A percentile compares a stretch with the other conserved stretches of the same genome.
These are phyloP conservation scores for Penicillium fimorum DNA, from an alignment of 495 filamentous ascomycete genomes.

Conservation along the genomic window DNA sequence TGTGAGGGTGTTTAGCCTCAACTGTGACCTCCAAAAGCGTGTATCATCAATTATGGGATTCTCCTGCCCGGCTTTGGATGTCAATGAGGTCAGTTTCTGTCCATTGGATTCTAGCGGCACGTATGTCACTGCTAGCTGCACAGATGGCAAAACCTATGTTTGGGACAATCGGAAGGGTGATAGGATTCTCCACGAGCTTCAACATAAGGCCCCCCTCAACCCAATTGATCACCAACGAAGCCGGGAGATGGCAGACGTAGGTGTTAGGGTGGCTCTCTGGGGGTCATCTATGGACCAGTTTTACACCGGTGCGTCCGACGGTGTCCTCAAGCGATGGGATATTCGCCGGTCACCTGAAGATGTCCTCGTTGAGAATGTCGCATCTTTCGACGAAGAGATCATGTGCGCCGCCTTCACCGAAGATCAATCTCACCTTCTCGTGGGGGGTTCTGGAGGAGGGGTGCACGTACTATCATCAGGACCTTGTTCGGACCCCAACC, in stretches of 20 bases:
- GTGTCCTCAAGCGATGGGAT: conserved; percentile 84
- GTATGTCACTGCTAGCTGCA: conserved; percentile 80
- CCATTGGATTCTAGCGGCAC: conserved; percentile 37
- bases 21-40: conserved; percentile 42
- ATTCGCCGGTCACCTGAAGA: conserved; percentile 58
- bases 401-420: conserved; percentile 68
- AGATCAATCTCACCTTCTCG: conserved; percentile 65
- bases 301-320: conserved; percentile 90
- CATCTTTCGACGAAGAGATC: conserved; percentile 48
- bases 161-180: conserved; percentile 70
- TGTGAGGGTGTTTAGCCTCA: conserved; percentile 40
- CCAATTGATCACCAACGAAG: conserved; percentile 54
- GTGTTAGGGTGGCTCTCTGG: conserved; percentile 81
- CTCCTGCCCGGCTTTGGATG: conserved; percentile 78
- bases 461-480: conserved; percentile 63
- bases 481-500: conserved; percentile 25
- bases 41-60: conserved; percentile 35
- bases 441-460: conserved; percentile 74
- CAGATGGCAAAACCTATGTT: conserved; percentile 76
- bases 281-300: conserved; percentile 65
- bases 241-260: conserved; percentile 71
- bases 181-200: conserved; percentile 61
- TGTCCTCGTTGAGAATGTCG: conserved; percentile 61
- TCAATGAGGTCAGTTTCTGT: conserved; percentile 74
- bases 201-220: conserved; percentile 67